Evolutionary conservation across 2,329 filamentous ascomycete genomes (phyloP).

Genomic region (Calonectria pseudoturangicola): DNA sequence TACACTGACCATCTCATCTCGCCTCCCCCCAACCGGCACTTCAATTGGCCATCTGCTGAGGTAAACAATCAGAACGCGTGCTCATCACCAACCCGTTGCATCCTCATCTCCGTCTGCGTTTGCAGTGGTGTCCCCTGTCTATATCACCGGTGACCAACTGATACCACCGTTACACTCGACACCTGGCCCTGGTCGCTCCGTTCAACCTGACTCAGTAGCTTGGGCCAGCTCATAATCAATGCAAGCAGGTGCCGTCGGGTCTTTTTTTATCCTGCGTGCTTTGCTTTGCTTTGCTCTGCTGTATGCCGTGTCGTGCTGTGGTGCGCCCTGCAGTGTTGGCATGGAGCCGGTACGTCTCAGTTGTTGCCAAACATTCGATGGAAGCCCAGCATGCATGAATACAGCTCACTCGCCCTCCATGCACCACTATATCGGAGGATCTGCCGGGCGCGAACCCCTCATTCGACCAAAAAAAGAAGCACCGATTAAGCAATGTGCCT

Average conservation of each 20-base stretch:
- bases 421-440: conserved; percentile 28
- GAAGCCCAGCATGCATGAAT: conserved; percentile 34
- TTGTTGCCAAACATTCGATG: conserved; percentile 17
- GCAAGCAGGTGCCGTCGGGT: conserved; percentile 32
- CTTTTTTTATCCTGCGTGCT: conserved; percentile 10
- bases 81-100: neutral
- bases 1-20: conserved; percentile 9
- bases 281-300: conserved; percentile 12
- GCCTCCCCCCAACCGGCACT: neutral
- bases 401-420: conserved; percentile 32
- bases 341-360: neutral
- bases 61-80: neutral
- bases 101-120: conserved; percentile 32
- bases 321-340: neutral
- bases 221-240: conserved; percentile 36
- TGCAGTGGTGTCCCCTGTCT: conserved; percentile 29
- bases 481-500: neutral
- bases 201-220: conserved; percentile 12
- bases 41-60: neutral
- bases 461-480: conserved; percentile 26
- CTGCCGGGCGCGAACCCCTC: conserved; percentile 31
- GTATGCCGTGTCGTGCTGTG: neutral
- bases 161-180: conserved; percentile 33
- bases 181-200: conserved; percentile 34
- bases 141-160: conserved; percentile 38